phyloP scores from a whole-genome alignment of 202 grass and related monocot genomes.

The Alloteropsis angusta region DNA sequence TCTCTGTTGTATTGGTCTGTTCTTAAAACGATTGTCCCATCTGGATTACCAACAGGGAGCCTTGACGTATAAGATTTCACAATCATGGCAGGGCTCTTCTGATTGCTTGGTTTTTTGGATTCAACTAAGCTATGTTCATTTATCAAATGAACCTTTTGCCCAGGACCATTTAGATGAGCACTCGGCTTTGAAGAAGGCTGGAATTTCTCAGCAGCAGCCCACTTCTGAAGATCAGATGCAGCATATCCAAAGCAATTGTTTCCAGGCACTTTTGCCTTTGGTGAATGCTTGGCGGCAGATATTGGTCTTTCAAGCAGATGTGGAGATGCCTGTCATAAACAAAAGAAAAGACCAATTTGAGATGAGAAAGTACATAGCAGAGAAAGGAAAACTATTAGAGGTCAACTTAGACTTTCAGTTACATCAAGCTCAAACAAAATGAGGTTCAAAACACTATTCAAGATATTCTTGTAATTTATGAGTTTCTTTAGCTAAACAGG shows the following conservation, averaged over 20 bases:
- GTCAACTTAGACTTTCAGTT: neutral
- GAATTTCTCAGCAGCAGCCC: slow-evolving; percentile 50
- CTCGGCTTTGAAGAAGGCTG: slow-evolving; percentile 31
- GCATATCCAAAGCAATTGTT: slow-evolving; percentile 28
- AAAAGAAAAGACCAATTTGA: slow-evolving; percentile 6
- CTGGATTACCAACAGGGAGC: slow-evolving; percentile 19
- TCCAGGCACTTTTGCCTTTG: slow-evolving; percentile 9
- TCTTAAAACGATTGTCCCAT: slow-evolving; percentile 45
- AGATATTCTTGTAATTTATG: neutral
- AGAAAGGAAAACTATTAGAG: neutral
- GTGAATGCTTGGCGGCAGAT: slow-evolving; percentile 25
- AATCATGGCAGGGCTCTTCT: slow-evolving; percentile 18
- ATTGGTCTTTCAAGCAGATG: slow-evolving; percentile 22
- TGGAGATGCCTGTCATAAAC: slow-evolving; percentile 4
- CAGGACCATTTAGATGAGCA: neutral
- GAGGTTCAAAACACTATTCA: neutral
- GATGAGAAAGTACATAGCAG: neutral
- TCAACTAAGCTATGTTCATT: slow-evolving; percentile 14
- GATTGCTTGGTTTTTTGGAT: slow-evolving; percentile 15
- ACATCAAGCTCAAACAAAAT: neutral
- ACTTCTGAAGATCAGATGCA: slow-evolving; percentile 38
- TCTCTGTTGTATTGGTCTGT: slow-evolving; percentile 50
- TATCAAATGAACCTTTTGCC: neutral
- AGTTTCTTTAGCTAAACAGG: neutral
- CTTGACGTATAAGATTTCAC: slow-evolving; percentile 51